Conservation (phyloP, 1,284 basidiomycete species). For the Heterobasidion irregulare region DNA sequence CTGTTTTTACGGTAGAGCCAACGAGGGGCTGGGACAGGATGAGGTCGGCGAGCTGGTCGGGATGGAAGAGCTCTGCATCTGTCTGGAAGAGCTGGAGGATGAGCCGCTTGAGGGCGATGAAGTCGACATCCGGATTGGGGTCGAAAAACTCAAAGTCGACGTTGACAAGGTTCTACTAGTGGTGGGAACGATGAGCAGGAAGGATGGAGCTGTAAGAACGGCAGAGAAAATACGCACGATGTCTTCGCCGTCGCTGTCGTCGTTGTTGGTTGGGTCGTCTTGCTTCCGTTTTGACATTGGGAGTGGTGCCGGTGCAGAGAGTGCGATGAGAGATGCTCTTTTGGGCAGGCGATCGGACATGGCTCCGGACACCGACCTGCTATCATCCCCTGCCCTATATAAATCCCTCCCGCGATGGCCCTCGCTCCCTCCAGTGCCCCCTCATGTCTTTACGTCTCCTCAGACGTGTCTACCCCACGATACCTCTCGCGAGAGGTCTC, state of each 20-base stretch:
- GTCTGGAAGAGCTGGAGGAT: slow-evolving; percentile 73
- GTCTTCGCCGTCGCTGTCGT: slow-evolving; percentile 19
- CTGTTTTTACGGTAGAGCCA: slow-evolving; percentile 89
- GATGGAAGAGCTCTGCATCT: slow-evolving; percentile 68
- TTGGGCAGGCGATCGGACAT: too few relatives aligned
- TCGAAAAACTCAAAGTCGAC: slow-evolving; percentile 93
- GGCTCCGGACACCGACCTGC: background rate
- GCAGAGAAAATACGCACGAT: slow-evolving; percentile 14
- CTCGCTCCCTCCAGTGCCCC: background rate
- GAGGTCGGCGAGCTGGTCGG: slow-evolving; percentile 71
- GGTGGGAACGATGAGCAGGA: background rate
- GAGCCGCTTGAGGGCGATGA: slow-evolving; percentile 78
- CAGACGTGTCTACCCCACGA: background rate
- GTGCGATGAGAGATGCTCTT: background rate
- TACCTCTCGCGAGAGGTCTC: background rate
- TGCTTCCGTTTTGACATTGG: slow-evolving; percentile 22
- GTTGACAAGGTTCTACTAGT: slow-evolving; percentile 56
- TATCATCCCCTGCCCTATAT: background rate
- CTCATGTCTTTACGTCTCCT: background rate
- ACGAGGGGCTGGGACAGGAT: slow-evolving; percentile 67
- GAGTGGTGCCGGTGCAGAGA: background rate
- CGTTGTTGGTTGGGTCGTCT: slow-evolving; percentile 12
- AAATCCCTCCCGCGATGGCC: background rate
- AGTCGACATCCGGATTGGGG: slow-evolving; percentile 76
- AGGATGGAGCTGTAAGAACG: background rate